These are phyloP conservation scores for Eucalyptus decipiens DNA, from an alignment of 345 rosid genomes.

Conservation along the genomic window DNA sequence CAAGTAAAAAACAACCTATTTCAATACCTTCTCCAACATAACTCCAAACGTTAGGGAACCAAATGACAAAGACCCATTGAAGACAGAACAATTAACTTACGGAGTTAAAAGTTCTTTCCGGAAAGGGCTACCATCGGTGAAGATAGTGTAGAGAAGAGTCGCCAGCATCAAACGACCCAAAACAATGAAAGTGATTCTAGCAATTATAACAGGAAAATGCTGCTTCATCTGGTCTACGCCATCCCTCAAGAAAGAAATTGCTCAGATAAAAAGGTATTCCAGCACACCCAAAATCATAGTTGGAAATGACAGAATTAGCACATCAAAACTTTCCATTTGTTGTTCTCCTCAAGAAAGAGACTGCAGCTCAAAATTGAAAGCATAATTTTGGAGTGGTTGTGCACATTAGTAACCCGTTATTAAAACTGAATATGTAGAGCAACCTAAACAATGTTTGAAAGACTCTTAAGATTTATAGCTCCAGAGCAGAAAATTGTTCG, in stretches of 20 bases:
- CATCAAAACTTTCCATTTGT: neutral
- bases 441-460: neutral
- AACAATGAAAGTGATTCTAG: conserved; percentile 44
- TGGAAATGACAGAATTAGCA: neutral
- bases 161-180: conserved; percentile 65
- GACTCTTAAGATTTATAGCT: neutral
- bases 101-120: conserved; percentile 74
- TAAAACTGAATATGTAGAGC: neutral
- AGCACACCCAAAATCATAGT: neutral
- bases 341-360: neutral
- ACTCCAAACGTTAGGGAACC: neutral
- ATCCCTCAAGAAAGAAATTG: conserved; percentile 18
- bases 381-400: neutral
- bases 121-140: conserved; percentile 79
- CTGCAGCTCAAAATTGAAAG: neutral
- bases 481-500: neutral
- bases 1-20: neutral
- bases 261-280: neutral
- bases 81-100: conserved; percentile 26
- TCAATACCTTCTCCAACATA: neutral
- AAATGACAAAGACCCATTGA: neutral
- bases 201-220: conserved; percentile 32
- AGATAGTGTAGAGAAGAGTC: conserved; percentile 56
- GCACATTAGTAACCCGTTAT: neutral
- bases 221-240: conserved; percentile 21